These are phyloP conservation scores for Graphiopsis chlorocephala DNA, from an alignment of 2,329 filamentous ascomycete species.

Conservation along the genomic window DNA sequence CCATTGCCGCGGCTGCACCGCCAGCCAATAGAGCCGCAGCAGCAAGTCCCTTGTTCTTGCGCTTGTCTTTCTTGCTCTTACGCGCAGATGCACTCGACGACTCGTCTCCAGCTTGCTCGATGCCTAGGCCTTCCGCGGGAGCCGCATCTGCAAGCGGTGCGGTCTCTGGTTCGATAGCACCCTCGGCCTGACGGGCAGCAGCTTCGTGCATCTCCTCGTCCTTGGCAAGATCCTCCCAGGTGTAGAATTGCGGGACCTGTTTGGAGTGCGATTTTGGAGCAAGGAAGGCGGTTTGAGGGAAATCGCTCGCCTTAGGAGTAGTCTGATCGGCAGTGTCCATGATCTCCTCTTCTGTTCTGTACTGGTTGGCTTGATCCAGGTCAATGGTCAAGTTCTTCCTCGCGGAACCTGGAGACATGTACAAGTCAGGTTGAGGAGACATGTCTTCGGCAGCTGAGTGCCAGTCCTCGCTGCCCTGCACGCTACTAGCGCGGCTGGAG, in stretches of 20 bases:
- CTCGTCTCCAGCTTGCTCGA: background rate
- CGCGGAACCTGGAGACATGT: constrained; percentile 2
- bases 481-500: constrained; percentile 40
- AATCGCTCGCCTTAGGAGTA: constrained; percentile 64
- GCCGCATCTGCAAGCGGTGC: background rate
- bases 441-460: constrained; percentile 43
- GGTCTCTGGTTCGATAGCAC: background rate
- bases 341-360: constrained; percentile 40
- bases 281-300: constrained; percentile 32
- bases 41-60: constrained; percentile 18
- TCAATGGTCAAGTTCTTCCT: constrained; percentile 26
- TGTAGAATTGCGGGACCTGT: constrained; percentile 37
- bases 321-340: constrained; percentile 60
- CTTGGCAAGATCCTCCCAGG: constrained; percentile 37
- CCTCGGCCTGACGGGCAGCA: constrained; percentile 8
- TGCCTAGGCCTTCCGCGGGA: background rate
- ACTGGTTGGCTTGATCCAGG: constrained; percentile 23
- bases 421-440: constrained; percentile 11
- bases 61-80: constrained; percentile 34
- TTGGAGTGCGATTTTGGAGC: constrained; percentile 13
- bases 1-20: constrained; percentile 23
- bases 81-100: background rate
- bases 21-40: constrained; percentile 30
- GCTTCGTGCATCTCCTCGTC: constrained; percentile 22
- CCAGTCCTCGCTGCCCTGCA: constrained; percentile 42